Percentiles rank a stretch among this genome's conserved stretches.
Evolutionary conservation across 1,284 basidiomycete species (phyloP).

Genomic region (Microbotryum scabiosae): DNA sequence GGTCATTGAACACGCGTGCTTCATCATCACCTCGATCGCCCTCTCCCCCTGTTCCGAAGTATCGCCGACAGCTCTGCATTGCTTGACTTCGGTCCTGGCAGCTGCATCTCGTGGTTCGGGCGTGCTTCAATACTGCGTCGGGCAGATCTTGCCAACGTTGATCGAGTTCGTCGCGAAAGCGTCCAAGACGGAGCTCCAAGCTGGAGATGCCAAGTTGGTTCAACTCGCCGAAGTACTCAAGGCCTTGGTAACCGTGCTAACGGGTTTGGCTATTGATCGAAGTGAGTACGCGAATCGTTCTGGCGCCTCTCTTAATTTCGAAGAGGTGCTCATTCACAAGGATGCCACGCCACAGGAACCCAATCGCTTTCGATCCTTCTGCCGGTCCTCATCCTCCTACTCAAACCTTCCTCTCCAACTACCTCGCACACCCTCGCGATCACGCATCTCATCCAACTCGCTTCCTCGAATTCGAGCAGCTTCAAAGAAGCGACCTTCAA

Average conservation of each 20-base stretch:
- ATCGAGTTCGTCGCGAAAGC: constrained; percentile 64
- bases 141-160: constrained; percentile 66
- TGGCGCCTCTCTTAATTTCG: neutral
- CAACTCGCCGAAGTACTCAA: constrained; percentile 66
- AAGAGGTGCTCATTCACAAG: too few species aligned
- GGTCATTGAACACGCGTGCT: constrained; percentile 75
- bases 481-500: constrained; percentile 80
- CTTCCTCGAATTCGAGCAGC: constrained; percentile 60
- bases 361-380: constrained; percentile 66
- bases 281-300: constrained; percentile 48
- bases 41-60: constrained; percentile 62
- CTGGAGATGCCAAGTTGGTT: constrained; percentile 5
- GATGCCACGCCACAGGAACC: constrained; percentile 46
- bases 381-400: constrained; percentile 65
- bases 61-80: constrained; percentile 78
- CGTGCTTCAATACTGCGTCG: constrained; percentile 62
- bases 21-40: constrained; percentile 65
- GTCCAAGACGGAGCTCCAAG: neutral
- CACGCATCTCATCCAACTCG: constrained; percentile 66
- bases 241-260: constrained; percentile 60
- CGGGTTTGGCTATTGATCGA: constrained; percentile 53
- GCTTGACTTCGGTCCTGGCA: constrained; percentile 68
- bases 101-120: constrained; percentile 54
- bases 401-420: constrained; percentile 48
- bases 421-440: constrained; percentile 58